These are phyloP conservation scores for Botrytis elliptica DNA, from an alignment of 2,329 filamentous ascomycete species.

Conservation along the genomic window DNA sequence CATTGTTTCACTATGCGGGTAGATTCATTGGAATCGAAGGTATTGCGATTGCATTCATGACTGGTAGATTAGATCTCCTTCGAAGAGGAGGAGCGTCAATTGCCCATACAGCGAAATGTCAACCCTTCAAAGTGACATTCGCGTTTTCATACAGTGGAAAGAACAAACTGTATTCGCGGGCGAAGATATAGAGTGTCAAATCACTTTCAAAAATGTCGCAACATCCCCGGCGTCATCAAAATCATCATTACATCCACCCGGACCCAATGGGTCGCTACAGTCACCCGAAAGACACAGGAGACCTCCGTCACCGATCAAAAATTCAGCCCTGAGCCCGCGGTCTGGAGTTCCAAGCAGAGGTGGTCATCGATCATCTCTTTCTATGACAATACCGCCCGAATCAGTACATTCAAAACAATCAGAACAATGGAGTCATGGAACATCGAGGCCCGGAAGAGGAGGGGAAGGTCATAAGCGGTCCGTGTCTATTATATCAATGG, in stretches of 20 bases:
- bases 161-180: conserved; percentile 94
- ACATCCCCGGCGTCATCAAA: conserved; percentile 29
- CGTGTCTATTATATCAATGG: conserved; percentile 79
- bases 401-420: conserved; percentile 25
- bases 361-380: conserved; percentile 64
- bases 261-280: conserved; percentile 32
- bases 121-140: conserved; percentile 68
- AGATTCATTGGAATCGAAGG: conserved; percentile 22
- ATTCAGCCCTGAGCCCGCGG: conserved; percentile 49
- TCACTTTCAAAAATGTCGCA: conserved; percentile 87
- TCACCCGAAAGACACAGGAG: conserved; percentile 36
- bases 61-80: conserved; percentile 35
- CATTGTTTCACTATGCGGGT: conserved; percentile 32
- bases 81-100: conserved; percentile 34
- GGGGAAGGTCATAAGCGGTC: conserved; percentile 71
- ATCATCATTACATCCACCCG: conserved; percentile 31
- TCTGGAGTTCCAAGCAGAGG: conserved; percentile 47
- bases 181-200: conserved; percentile 91
- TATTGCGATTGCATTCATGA: conserved; percentile 38
- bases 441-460: conserved; percentile 29
- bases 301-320: conserved; percentile 41
- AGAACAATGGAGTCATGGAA: conserved; percentile 30
- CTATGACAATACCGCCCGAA: conserved; percentile 54
- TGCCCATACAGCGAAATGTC: conserved; percentile 36
- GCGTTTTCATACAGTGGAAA: conserved; percentile 93